phyloP scores from a whole-genome alignment of 768 basidiomycete genomes.

The Leccinum imitatum region DNA sequence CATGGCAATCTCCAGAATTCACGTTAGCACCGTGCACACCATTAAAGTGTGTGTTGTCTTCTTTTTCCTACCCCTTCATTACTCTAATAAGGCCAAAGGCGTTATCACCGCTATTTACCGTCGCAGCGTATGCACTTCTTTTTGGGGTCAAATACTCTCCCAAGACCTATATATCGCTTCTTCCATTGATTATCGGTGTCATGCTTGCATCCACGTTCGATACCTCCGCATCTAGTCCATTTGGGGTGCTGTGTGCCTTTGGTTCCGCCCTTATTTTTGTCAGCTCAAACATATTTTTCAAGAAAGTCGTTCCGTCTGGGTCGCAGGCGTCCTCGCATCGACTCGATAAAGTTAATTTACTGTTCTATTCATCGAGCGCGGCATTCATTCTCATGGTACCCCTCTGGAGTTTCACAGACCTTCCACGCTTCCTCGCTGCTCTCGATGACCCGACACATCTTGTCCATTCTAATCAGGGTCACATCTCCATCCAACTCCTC shows the following conservation, averaged over 20 bases:
- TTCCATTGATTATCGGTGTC: conserved; percentile 95
- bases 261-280: conserved; percentile 97
- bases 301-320: conserved; percentile 86
- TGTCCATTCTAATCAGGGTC: conserved; percentile 46
- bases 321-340: conserved; percentile 61
- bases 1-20: conserved; percentile 94
- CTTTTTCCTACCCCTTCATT: background rate
- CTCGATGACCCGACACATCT: conserved; percentile 41
- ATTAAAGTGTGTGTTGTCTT: conserved; percentile 73
- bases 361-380: conserved; percentile 91
- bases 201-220: conserved; percentile 98
- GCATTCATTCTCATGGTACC: conserved; percentile 97
- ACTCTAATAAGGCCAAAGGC: conserved; percentile 54
- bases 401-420: conserved; percentile 89
- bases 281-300: conserved; percentile 98
- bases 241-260: conserved; percentile 93
- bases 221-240: conserved; percentile 78
- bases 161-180: conserved; percentile 87
- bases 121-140: conserved; percentile 89
- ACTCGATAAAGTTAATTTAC: conserved; percentile 94
- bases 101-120: conserved; percentile 94
- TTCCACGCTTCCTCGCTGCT: conserved; percentile 60
- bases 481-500: conserved; percentile 59
- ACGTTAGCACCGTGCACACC: conserved; percentile 97
- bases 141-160: conserved; percentile 93